A percentile compares a stretch with the other conserved stretches of the same genome.
Evolutionary conservation across 768 basidiomycete species (phyloP).

Genomic region (Mycena indigotica): DNA sequence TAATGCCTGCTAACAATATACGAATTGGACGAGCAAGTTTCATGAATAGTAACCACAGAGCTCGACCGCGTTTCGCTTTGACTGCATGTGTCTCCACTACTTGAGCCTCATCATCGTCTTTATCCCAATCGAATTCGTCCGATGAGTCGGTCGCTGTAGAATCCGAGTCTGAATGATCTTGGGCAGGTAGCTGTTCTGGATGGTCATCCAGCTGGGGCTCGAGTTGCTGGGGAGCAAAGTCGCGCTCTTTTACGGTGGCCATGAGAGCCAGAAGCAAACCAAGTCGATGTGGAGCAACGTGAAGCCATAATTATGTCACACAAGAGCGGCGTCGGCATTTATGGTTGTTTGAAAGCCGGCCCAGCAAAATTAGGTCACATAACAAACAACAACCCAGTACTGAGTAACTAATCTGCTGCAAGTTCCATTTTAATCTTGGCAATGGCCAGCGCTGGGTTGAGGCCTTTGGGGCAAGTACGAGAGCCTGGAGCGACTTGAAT

Average conservation of each 20-base stretch:
- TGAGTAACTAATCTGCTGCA: constrained; percentile 70
- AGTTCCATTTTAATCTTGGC: constrained; percentile 93
- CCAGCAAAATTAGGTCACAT: no score
- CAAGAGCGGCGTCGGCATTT: no score
- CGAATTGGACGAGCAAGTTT: constrained; percentile 62
- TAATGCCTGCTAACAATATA: constrained; percentile 56
- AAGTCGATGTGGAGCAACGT: neutral
- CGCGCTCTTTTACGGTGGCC: constrained; percentile 24
- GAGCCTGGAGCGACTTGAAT: constrained; percentile 53
- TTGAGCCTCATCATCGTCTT: constrained; percentile 49
- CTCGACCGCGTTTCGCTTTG: constrained; percentile 63
- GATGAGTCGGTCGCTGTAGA: constrained; percentile 60
- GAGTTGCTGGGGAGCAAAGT: constrained; percentile 16
- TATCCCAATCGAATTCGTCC: constrained; percentile 79
- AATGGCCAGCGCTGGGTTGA: constrained; percentile 91
- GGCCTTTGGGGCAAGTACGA: constrained; percentile 95
- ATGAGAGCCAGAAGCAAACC: constrained; percentile 7
- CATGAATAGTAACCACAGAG: constrained; percentile 67
- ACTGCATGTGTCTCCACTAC: constrained; percentile 28
- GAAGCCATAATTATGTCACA: no score
- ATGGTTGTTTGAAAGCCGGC: no score
- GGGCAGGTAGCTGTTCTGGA: constrained; percentile 12
- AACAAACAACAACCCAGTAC: no score
- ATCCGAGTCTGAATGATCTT: constrained; percentile 37
- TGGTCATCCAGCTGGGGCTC: constrained; percentile 21